Base-by-base conservation (phyloP, 805 yeast species). In the Cyberlindnera americana region DNA sequence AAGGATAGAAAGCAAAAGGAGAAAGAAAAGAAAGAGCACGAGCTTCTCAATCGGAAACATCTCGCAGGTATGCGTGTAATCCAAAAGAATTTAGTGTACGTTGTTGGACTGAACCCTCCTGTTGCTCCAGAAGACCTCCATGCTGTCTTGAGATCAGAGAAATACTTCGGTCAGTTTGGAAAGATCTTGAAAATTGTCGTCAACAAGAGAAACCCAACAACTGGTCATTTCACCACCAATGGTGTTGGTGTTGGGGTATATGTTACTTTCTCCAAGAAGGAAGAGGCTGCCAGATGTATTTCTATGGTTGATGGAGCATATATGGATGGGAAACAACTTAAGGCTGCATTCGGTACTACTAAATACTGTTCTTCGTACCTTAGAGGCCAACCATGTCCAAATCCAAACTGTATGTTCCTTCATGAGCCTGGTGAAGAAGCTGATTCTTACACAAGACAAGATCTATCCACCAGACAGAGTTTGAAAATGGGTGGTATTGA, bases 341-440 rank as follows among this genome's bases (percentile, higher is more conserved):
- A 91, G 46, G 99, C 99, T 13, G 97, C 98, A 0, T 95, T 90
- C 62, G 99, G 99, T 59, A 93, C 99, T 5, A 93, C 99, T 11
- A 93, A 93, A 64, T 93, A 93, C 67, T 93, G 99, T 62, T 87
- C 96, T n/a, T 83, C 95, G 3, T 93, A 93, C 59, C 68, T 93
- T 48, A 75, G 97, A 52, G 97, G 96, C 26, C 95, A 87, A 60
- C 83, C 93, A 9, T 93, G 99, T 66, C 99, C 96, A 44, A 93
- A 93, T 64, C 98, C 98, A 47, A 88, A 89, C 58, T 93, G 99
- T 73, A 93, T 93, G 99, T 93, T 93, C 57, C 72, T 93, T 55
- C 99, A 93, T 62, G 99, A 93, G 64, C 99, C 99, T 6, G 99
- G 99, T 43, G 99, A 93, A 69, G 99, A 93, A 62, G 98, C 98